These are phyloP conservation scores for Pholiota conissans DNA, from an alignment of 768 basidiomycete species.

Conservation along the genomic window DNA sequence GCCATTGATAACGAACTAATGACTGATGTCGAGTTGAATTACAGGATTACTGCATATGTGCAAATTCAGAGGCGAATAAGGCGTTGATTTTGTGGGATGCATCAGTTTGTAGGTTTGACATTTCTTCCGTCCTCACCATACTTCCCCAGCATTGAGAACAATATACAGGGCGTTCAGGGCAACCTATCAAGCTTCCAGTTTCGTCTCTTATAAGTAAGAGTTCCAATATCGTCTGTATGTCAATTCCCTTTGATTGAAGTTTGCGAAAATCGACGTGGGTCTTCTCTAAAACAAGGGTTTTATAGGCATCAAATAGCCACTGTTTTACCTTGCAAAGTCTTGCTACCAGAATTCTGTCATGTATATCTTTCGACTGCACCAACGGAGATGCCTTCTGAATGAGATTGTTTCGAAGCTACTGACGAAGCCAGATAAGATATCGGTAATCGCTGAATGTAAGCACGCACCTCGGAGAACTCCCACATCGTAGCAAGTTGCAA, in stretches of 20 bases:
- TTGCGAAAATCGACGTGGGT: background rate
- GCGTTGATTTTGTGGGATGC: background rate
- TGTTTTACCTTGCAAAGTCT: constrained; percentile 1
- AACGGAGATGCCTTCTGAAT: background rate
- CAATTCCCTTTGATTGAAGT: background rate
- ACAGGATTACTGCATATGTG: too few species aligned
- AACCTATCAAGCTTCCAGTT: too few species aligned
- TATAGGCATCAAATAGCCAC: constrained; percentile 9
- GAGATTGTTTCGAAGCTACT: constrained; percentile 4
- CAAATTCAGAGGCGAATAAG: background rate
- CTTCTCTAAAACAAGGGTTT: background rate
- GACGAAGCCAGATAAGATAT: background rate
- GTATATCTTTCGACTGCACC: too few species aligned
- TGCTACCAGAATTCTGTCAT: constrained; percentile 1
- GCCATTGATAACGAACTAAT: too few species aligned
- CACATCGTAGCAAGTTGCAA: constrained; percentile 11
- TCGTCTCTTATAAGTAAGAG: background rate
- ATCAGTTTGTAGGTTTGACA: too few species aligned
- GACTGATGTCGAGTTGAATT: too few species aligned
- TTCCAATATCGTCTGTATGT: background rate
- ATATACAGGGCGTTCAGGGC: too few species aligned
- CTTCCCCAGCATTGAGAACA: too few species aligned
- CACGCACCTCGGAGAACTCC: constrained; percentile 4
- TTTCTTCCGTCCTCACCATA: too few species aligned
- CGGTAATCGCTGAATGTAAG: background rate